Conservation (phyloP, 2,329 filamentous ascomycete genomes). For the Cyclaneusma minus region DNA sequence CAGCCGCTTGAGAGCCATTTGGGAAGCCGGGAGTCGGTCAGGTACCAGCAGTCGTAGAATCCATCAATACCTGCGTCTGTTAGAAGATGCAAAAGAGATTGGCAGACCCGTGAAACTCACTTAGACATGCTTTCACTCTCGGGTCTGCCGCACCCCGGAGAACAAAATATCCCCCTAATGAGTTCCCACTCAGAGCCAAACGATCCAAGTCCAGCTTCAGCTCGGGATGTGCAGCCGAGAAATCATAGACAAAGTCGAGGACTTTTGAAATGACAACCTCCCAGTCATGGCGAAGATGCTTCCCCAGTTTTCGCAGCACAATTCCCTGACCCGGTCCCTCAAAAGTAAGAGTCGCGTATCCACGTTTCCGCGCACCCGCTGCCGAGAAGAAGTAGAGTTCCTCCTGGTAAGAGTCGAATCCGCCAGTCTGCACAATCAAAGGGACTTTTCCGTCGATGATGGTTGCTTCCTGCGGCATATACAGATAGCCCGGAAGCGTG, state of each 20-base stretch:
- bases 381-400: conserved; percentile 17
- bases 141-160: conserved; percentile 25
- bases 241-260: conserved; percentile 10
- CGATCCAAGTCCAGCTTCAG: conserved; percentile 13
- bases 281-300: conserved; percentile 12
- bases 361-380: conserved; percentile 9
- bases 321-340: conserved; percentile 24
- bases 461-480: conserved; percentile 11
- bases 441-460: conserved; percentile 11
- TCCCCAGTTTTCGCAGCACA: conserved; percentile 8
- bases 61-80: conserved; percentile 22
- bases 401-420: conserved; percentile 18
- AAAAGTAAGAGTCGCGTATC: conserved; percentile 22
- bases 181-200: conserved; percentile 14
- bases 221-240: conserved; percentile 5
- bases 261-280: conserved; percentile 14
- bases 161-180: conserved; percentile 29
- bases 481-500: conserved; percentile 20
- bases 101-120: too few relatives aligned
- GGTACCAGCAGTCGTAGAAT: conserved; percentile 20
- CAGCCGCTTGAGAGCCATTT: conserved; percentile 12
- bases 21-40: conserved; percentile 13
- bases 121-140: conserved; percentile 28
- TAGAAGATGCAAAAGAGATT: too few relatives aligned
- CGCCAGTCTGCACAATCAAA: conserved; percentile 13